These are phyloP conservation scores for Backusella psychrophila DNA, from an alignment of 192 early-diverging fungal species.

Conservation along the genomic window DNA sequence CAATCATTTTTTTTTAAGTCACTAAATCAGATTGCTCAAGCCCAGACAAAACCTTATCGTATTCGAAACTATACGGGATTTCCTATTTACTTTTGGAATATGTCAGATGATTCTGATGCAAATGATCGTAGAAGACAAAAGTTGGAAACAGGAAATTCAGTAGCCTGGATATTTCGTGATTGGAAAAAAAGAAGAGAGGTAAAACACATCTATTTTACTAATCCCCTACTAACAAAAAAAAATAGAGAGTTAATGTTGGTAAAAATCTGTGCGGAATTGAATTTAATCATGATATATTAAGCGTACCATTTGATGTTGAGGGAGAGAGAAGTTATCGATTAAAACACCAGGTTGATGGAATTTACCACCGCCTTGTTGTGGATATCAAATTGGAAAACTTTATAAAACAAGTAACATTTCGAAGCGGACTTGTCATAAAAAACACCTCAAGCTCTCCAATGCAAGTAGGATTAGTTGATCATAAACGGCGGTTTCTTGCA, in stretches of 20 bases:
- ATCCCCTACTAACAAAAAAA: not conserved
- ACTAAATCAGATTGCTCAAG: conserved; percentile 12
- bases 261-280: conserved; percentile 54
- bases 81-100: conserved; percentile 74
- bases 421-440: conserved; percentile 61
- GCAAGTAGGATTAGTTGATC: conserved; percentile 52
- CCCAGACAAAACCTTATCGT: conserved; percentile 55
- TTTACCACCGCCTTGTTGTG: conserved; percentile 70
- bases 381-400: conserved; percentile 72
- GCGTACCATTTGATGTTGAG: conserved; percentile 74
- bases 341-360: conserved; percentile 56
- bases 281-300: conserved; percentile 51
- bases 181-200: conserved; percentile 79
- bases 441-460: conserved; percentile 64
- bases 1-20: not conserved
- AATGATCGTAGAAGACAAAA: conserved; percentile 50
- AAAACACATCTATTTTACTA: not conserved
- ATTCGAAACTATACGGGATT: conserved; percentile 80
- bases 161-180: conserved; percentile 79
- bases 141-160: conserved; percentile 53
- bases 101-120: conserved; percentile 36
- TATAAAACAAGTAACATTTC: conserved; percentile 78
- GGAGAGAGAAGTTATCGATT: conserved; percentile 63
- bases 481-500: conserved; percentile 36
- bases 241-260: not conserved